Evolutionary conservation across 1,284 basidiomycete species (phyloP).

Genomic region (Lignosus rhinocerotis): DNA sequence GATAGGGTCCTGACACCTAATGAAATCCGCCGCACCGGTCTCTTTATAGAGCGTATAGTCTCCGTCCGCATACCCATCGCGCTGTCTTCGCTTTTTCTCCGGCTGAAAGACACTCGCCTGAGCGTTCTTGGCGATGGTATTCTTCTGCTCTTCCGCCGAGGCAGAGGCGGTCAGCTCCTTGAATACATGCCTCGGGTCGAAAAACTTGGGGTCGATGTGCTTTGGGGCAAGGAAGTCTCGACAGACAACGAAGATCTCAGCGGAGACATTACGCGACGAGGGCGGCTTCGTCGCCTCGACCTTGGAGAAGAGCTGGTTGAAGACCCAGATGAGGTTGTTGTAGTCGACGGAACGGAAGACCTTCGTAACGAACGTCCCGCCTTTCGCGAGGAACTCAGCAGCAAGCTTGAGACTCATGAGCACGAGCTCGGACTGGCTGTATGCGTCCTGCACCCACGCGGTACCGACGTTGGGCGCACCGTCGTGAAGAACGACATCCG

Average conservation of each 20-base stretch:
- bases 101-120: constrained; percentile 95
- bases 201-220: constrained; percentile 96
- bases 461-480: constrained; percentile 99
- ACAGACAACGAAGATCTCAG: constrained; percentile 99
- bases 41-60: constrained; percentile 91
- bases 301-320: constrained; percentile 93
- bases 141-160: constrained; percentile 51
- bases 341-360: constrained; percentile 99
- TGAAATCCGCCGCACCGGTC: constrained; percentile 73
- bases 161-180: constrained; percentile 74
- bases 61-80: constrained; percentile 96
- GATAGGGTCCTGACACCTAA: constrained; percentile 75
- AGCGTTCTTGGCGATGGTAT: constrained; percentile 55
- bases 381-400: constrained; percentile 92
- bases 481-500: constrained; percentile 99
- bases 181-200: constrained; percentile 98
- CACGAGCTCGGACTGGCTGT: constrained; percentile 95
- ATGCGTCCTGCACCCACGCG: constrained; percentile 99
- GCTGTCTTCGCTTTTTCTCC: constrained; percentile 91
- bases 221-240: constrained; percentile 94
- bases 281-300: constrained; percentile 99
- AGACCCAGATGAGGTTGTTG: constrained; percentile 99
- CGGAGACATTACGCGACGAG: constrained; percentile 97
- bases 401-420: constrained; percentile 96
- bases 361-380: constrained; percentile 97